phyloP scores from a whole-genome alignment of 352 stramenopile species.

The Pythium oligandrum region DNA sequence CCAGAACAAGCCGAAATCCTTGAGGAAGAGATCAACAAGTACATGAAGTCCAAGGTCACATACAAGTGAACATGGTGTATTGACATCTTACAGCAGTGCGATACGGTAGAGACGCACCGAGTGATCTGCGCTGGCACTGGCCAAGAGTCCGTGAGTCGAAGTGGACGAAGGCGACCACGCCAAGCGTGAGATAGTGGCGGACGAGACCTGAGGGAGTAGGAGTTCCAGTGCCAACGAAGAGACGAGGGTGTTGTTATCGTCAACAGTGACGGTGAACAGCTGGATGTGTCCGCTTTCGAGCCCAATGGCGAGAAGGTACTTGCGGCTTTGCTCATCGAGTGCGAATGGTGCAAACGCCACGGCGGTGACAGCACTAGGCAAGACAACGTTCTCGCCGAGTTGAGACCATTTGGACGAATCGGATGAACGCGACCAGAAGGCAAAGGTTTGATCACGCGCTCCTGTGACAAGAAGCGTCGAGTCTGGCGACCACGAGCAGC shows the following conservation, averaged over 20 bases:
- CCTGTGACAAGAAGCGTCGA: conserved; percentile 50
- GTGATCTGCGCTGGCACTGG: conserved; percentile 40
- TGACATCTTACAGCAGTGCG: background rate
- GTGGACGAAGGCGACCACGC: conserved; percentile 26
- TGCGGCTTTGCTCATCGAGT: background rate
- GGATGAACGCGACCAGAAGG: conserved; percentile 30
- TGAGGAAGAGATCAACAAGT: conserved; percentile 73
- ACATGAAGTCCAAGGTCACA: conserved; percentile 58
- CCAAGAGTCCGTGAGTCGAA: conserved; percentile 16
- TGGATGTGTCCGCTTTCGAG: conserved; percentile 50
- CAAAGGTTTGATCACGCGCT: conserved; percentile 62
- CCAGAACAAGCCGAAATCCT: conserved; percentile 47
- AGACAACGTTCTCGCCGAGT: conserved; percentile 12
- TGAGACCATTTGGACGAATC: conserved; percentile 19
- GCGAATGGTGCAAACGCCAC: conserved; percentile 43
- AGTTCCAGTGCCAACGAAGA: conserved; percentile 19
- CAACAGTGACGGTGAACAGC: conserved; percentile 24
- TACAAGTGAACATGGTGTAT: conserved; percentile 32
- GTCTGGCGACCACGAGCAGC: conserved; percentile 64
- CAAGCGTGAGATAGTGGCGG: conserved; percentile 39
- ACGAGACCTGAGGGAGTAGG: conserved; percentile 19
- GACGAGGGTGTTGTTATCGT: background rate
- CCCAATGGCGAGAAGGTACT: conserved; percentile 47
- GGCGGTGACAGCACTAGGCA: conserved; percentile 51
- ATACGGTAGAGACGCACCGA: conserved; percentile 50